Base-by-base conservation (phyloP, 2,329 filamentous ascomycete genomes). In the Cladosporium cucumerinum region DNA sequence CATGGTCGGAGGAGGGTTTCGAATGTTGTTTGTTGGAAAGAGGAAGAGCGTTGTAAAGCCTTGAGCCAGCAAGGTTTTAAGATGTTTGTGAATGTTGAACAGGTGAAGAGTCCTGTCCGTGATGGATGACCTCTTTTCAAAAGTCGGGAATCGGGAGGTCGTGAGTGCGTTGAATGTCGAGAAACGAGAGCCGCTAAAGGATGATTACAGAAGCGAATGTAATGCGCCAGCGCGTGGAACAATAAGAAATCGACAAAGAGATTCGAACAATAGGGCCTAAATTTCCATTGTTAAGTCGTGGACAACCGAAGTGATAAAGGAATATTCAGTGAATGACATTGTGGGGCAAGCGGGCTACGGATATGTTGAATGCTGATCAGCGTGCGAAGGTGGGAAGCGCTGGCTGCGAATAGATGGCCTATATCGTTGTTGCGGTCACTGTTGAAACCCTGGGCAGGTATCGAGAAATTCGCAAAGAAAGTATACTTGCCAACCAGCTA, bases 171-270 rank as follows among this genome's bases (percentile, higher is more conserved):
- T 61, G 52, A 43, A 55, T 62, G 34, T 1, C 21, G 25, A 30
- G 49, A 11, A 32, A 62, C 5, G 16, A 21, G 46, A 23, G 1
- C 14, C 11, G 49, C 14, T 54, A 49, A 62, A 62, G 55, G 60
- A 62, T 46, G 21, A 28, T 16, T 55, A 25, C 49, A 62, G 34
- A 51, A 62, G 49, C 60, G 49, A 62, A 30, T 32, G 60, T 62
- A 18, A 46, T 59, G 62, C 62, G 62, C 62, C 62, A 54, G 62
- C 62, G 62, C 55, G 46, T 46, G 26, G 62, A 59, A 64, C 43
- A 59, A 59, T 64, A 62, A 51, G 55, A 54, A 59, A 39, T 10
- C 7, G 49, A 59, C 49, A 64, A 58, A 49, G 55, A 39, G 25
- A 51, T 18, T 10, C 26, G 39, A 10, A 64, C 54, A 64, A 64